Evolutionary conservation across 179 eudicot genomes (phyloP).

Genomic region (Beta macrorhiza): DNA sequence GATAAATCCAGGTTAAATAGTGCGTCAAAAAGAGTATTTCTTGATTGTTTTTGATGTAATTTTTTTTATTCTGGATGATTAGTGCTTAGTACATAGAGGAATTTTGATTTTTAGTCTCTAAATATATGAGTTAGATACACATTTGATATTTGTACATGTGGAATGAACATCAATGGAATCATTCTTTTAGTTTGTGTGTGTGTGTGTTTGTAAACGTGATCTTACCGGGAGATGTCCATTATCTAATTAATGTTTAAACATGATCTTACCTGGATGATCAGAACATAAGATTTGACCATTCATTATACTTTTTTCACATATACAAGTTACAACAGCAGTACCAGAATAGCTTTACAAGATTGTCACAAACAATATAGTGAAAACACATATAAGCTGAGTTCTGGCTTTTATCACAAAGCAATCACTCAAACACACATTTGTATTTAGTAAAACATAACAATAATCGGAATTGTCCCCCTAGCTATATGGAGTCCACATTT

Average conservation of each 20-base stretch:
- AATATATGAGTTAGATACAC: no score
- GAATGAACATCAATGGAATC: no score
- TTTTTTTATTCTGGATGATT: not conserved
- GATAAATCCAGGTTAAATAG: slow-evolving; percentile 8
- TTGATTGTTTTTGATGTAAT: not conserved
- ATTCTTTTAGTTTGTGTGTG: no score
- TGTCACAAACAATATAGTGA: not conserved
- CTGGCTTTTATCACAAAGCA: not conserved
- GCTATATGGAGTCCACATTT: slow-evolving; percentile 5
- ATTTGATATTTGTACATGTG: no score
- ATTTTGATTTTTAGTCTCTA: no score
- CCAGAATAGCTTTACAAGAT: slow-evolving; percentile 16
- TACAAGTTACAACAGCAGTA: not conserved
- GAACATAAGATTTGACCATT: not conserved
- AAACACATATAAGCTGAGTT: not conserved
- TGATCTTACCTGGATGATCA: no score
- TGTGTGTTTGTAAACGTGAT: no score
- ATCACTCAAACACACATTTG: not conserved
- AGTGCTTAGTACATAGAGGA: no score
- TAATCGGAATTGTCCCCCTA: not conserved
- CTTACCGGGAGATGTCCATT: no score
- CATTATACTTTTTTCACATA: not conserved
- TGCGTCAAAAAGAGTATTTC: not conserved
- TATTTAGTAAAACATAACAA: no score
- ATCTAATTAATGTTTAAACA: no score